phyloP scores from a whole-genome alignment of 2,329 filamentous ascomycete species.

The Fonsecaea monophora region DNA sequence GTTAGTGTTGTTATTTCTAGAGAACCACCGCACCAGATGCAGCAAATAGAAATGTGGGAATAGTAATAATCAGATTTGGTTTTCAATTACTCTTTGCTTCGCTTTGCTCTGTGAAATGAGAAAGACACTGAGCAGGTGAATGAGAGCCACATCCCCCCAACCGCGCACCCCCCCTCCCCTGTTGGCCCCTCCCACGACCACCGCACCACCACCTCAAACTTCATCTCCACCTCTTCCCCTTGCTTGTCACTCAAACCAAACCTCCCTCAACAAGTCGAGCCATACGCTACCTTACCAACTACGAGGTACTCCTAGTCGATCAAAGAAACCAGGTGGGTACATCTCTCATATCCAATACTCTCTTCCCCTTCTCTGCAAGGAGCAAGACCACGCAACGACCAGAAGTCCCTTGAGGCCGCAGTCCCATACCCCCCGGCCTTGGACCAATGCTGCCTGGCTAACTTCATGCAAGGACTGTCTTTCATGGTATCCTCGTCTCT shows the following conservation, averaged over 20 bases:
- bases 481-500: not conserved
- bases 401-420: not conserved
- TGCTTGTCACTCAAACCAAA: not conserved
- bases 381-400: not conserved
- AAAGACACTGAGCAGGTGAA: not conserved
- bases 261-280: not conserved
- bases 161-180: not conserved
- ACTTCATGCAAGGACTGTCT: not conserved
- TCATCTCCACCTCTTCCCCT: not conserved
- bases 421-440: not conserved
- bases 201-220: not conserved
- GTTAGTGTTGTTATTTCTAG: not conserved
- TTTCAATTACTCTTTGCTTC: no score
- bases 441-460: constrained; percentile 1
- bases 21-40: not conserved
- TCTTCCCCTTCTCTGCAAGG: not conserved
- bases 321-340: constrained; percentile 9
- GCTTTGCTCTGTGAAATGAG: no score
- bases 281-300: not conserved
- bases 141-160: not conserved
- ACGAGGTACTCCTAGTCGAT: constrained; percentile 1
- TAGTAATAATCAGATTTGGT: not conserved
- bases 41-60: not conserved
- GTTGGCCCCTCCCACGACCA: not conserved
- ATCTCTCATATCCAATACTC: constrained; percentile 4